These are phyloP conservation scores for Penicillium coprophilum DNA, from an alignment of 495 filamentous ascomycete species.

Conservation along the genomic window DNA sequence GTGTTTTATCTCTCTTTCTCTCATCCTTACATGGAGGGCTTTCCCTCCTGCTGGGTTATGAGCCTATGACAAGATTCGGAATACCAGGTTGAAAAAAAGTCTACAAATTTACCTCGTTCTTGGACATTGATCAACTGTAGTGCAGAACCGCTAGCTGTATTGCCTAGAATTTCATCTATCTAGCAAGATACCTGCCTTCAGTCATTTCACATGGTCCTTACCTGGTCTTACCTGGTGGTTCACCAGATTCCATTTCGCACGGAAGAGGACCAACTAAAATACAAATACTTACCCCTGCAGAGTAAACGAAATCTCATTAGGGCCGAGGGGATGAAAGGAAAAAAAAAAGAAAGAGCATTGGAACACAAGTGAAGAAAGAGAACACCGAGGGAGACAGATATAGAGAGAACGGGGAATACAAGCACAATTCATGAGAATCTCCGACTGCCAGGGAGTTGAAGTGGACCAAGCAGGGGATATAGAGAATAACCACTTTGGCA, in stretches of 20 bases:
- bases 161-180: slow-evolving; percentile 30
- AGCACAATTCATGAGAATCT: slow-evolving; percentile 15
- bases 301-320: slow-evolving; percentile 15
- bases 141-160: slow-evolving; percentile 16
- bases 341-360: slow-evolving; percentile 20
- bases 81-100: slow-evolving; percentile 33
- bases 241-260: slow-evolving; percentile 25
- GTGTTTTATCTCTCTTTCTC: slow-evolving; percentile 23
- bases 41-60: slow-evolving; percentile 33
- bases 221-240: slow-evolving; percentile 64
- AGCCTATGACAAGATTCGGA: slow-evolving; percentile 39
- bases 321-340: slow-evolving; percentile 19
- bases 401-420: slow-evolving; percentile 29
- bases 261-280: slow-evolving; percentile 41
- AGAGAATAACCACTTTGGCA: slow-evolving; percentile 2
- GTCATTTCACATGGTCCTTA: slow-evolving; percentile 53
- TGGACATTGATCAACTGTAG: neutral
- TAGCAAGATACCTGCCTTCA: slow-evolving; percentile 35
- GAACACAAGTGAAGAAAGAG: slow-evolving; percentile 24
- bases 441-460: slow-evolving; percentile 4
- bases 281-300: slow-evolving; percentile 50
- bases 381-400: slow-evolving; percentile 17
- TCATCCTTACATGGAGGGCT: slow-evolving; percentile 21
- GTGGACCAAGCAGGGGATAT: slow-evolving; percentile 12
- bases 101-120: slow-evolving; percentile 8